Evolutionary conservation across 257 asterid genomes (phyloP).

Genomic region (Gentiana macrophylla): DNA sequence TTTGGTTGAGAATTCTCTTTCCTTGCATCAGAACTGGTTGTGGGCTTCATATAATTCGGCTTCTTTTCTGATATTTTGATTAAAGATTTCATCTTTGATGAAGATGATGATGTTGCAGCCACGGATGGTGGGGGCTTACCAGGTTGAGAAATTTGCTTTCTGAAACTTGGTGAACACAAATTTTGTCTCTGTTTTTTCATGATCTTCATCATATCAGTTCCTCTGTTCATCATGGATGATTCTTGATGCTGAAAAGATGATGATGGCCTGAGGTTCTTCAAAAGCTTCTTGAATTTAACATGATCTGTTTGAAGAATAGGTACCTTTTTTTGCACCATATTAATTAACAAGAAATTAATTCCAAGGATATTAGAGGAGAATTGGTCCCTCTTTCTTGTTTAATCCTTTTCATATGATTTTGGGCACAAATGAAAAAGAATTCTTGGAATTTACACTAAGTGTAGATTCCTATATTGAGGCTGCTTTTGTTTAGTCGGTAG

Average conservation of each 20-base stretch:
- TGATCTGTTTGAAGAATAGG: constrained; percentile 26
- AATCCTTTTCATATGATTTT: too few species aligned
- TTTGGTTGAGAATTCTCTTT: constrained; percentile 47
- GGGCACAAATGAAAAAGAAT: too few species aligned
- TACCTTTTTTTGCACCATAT: constrained; percentile 75
- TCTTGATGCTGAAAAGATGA: constrained; percentile 31
- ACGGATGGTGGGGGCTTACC: constrained; percentile 26
- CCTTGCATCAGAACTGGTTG: constrained; percentile 72
- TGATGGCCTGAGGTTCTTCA: constrained; percentile 25
- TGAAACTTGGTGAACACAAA: constrained; percentile 7
- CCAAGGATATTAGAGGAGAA: too few species aligned
- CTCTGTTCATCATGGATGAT: constrained; percentile 18
- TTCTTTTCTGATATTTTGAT: constrained; percentile 11
- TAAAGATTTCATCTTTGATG: constrained; percentile 15
- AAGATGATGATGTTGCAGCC: neutral
- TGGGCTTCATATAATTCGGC: constrained; percentile 87
- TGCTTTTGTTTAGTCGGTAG: constrained; percentile 18
- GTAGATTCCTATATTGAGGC: too few species aligned
- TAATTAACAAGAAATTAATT: constrained; percentile 23
- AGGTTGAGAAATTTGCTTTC: constrained; percentile 20
- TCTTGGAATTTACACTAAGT: too few species aligned
- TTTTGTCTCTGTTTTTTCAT: constrained; percentile 55
- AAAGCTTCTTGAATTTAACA: constrained; percentile 20
- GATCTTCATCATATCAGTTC: constrained; percentile 43
- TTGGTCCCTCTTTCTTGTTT: too few species aligned